Base-by-base conservation (phyloP, 176 grass and related monocot genomes). In the Otatea glauca region DNA sequence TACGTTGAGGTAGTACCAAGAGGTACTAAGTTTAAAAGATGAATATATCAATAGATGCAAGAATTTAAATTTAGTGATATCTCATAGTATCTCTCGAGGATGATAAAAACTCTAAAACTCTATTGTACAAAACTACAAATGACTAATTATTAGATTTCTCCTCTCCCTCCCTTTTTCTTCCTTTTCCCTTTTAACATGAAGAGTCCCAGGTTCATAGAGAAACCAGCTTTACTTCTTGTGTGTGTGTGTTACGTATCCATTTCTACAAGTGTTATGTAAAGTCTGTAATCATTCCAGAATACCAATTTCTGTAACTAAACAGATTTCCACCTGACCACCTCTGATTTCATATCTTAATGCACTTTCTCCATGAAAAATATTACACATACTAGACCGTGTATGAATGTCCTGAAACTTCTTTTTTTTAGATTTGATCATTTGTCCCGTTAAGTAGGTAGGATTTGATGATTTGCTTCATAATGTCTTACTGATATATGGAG, bases 251-350 rank as follows among this genome's bases (percentile, higher is more conserved):
- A 21, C 38, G 49, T 47, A 20, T 48, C 76, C 56, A 77, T 53
- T 64, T 50, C 43, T 76, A 21, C 29, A 5, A 41, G 20, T 77
- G 64, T 7, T 43, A 42, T 17, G 63, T 68, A 68, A 70, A 82
- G 74, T 72, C n/a, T 70, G 65, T 60, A 43, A 41, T 17, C 20
- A 44, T 23, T 69, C 23, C 0, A 13, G 49, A 35, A 20, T 6
- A 42, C 35, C 6, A 60, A 25, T 61, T 76, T 25, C 14, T 77
- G 21, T 27, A 38, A 77, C 54, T 77, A 78, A 63, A 59, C 39
- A 45, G 38, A 43, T 45, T 7, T 29, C 29, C 29, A 29, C 29
- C 29, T 29, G 29, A 29, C 3, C 7, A 16, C 39, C 15, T 44
- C 13, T 78, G 39, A 47, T 47, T 78, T 43, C 13, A 2, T 63